Conservation (phyloP, 2,329 filamentous ascomycete genomes). For the Triangularia verruculosa region DNA sequence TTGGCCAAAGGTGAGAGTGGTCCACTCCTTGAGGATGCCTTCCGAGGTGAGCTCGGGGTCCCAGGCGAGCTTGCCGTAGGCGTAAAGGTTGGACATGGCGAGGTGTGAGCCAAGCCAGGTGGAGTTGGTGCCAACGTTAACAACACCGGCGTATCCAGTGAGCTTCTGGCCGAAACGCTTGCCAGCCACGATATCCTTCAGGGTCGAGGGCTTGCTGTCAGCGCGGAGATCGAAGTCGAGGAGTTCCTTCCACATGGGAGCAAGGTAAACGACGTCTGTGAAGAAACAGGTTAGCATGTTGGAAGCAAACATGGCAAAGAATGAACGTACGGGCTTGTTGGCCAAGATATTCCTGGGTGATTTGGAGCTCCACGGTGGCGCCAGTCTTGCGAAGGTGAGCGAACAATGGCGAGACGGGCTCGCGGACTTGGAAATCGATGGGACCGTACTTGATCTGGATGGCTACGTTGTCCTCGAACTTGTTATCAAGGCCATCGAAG, state of each 20-base stretch:
- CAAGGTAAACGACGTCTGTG: conserved; percentile 59
- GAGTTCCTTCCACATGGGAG: conserved; percentile 66
- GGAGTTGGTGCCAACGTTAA: conserved; percentile 62
- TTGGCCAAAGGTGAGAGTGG: conserved; percentile 61
- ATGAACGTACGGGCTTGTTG: conserved; percentile 53
- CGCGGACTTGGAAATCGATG: conserved; percentile 71
- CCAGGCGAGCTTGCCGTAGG: conserved; percentile 67
- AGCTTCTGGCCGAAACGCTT: conserved; percentile 55
- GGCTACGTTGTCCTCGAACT: conserved; percentile 68
- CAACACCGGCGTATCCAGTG: conserved; percentile 63
- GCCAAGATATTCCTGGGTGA: conserved; percentile 68
- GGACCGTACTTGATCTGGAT: conserved; percentile 73
- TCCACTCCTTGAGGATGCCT: conserved; percentile 61
- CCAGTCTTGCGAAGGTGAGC: conserved; percentile 44
- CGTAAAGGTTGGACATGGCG: conserved; percentile 69
- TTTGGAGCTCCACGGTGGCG: conserved; percentile 61
- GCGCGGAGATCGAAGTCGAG: conserved; percentile 65
- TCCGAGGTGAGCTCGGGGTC: conserved; percentile 49
- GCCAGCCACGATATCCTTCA: conserved; percentile 60
- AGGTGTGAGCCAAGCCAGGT: conserved; percentile 70
- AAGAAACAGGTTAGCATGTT: not conserved
- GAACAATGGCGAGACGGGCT: conserved; percentile 65
- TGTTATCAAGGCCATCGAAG: conserved; percentile 60
- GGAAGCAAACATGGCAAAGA: not conserved
- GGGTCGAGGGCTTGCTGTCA: conserved; percentile 52